Evolutionary conservation across 345 rosid species (phyloP).

Genomic region (Eucalyptus cloeziana): DNA sequence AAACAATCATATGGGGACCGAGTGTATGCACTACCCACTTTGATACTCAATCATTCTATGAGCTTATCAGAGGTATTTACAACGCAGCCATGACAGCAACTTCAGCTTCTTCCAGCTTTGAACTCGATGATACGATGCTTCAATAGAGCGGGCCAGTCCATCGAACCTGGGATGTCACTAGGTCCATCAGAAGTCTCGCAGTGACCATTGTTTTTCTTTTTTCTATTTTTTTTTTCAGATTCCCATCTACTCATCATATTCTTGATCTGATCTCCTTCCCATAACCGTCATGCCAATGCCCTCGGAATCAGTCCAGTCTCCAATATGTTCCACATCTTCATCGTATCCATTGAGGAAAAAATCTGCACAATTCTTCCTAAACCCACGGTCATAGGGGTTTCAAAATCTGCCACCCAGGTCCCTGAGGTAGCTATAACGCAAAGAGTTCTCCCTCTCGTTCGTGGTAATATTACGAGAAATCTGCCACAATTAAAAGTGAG

Average conservation of each 20-base stretch:
- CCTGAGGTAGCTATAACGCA: conserved; percentile 81
- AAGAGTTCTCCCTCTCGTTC: conserved; percentile 74
- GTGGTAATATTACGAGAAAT: conserved; percentile 87
- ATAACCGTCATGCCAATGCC: conserved; percentile 75
- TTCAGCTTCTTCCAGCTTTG: neutral
- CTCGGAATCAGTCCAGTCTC: conserved; percentile 31
- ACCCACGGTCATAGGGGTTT: conserved; percentile 81
- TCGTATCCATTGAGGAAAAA: conserved; percentile 67
- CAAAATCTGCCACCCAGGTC: conserved; percentile 69
- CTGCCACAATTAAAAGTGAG: conserved; percentile 6
- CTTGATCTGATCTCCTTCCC: conserved; percentile 30
- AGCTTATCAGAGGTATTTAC: neutral
- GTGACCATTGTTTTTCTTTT: neutral
- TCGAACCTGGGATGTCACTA: neutral
- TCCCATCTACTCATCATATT: conserved; percentile 4
- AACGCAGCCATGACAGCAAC: neutral
- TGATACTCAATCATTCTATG: neutral
- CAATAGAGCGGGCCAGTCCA: neutral
- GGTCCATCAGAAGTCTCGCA: neutral
- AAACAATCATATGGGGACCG: neutral
- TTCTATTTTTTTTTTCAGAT: neutral
- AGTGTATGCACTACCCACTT: neutral
- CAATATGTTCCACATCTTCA: conserved; percentile 40
- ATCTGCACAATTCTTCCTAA: conserved; percentile 64
- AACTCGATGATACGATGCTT: neutral